Percentiles rank a stretch among this genome's conserved stretches.
These are phyloP conservation scores for Bacterosira constricta DNA, from an alignment of 108 stramenopile genomes.

Conservation along the genomic window DNA sequence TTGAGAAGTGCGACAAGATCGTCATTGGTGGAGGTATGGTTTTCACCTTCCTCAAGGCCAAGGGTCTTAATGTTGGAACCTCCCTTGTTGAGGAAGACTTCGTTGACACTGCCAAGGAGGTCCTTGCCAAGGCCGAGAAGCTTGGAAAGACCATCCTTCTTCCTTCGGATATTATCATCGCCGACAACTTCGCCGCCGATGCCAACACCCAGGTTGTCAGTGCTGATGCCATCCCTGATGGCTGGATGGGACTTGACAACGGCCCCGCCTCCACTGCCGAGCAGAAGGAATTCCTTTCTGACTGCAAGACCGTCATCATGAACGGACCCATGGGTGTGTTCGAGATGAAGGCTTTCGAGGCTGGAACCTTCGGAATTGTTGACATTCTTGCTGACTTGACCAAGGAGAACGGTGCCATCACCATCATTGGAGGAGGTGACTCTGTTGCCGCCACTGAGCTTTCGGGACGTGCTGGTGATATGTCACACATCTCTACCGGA, in stretches of 20 bases:
- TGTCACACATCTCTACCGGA: constrained; percentile 98
- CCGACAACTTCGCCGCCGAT: constrained; percentile 90
- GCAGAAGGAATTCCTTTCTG: constrained; percentile 88
- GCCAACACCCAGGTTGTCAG: constrained; percentile 88
- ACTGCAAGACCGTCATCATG: constrained; percentile 98
- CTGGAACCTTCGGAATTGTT: constrained; percentile 94
- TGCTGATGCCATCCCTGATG: constrained; percentile 93
- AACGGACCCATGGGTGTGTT: constrained; percentile 99
- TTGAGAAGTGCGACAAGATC: constrained; percentile 98
- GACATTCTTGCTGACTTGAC: constrained; percentile 95
- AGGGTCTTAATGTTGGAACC: constrained; percentile 91
- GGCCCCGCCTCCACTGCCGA: constrained; percentile 89
- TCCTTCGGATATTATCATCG: constrained; percentile 94
- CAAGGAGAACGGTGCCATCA: constrained; percentile 89
- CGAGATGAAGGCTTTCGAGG: constrained; percentile 95
- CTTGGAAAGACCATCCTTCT: constrained; percentile 93
- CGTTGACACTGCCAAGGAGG: constrained; percentile 96
- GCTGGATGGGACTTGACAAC: constrained; percentile 99
- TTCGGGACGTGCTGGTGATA: constrained; percentile 92
- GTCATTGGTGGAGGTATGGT: constrained; percentile 99
- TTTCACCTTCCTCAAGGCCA: constrained; percentile 99
- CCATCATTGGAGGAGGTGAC: constrained; percentile 99
- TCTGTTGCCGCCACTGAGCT: constrained; percentile 97
- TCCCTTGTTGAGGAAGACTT: constrained; percentile 97
- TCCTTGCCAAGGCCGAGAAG: constrained; percentile 91